Evolutionary conservation across 1,139 yeast genomes (phyloP), one percentile per base, ranked within the genome.

Genomic region (Protomyces macrosporus): DNA sequence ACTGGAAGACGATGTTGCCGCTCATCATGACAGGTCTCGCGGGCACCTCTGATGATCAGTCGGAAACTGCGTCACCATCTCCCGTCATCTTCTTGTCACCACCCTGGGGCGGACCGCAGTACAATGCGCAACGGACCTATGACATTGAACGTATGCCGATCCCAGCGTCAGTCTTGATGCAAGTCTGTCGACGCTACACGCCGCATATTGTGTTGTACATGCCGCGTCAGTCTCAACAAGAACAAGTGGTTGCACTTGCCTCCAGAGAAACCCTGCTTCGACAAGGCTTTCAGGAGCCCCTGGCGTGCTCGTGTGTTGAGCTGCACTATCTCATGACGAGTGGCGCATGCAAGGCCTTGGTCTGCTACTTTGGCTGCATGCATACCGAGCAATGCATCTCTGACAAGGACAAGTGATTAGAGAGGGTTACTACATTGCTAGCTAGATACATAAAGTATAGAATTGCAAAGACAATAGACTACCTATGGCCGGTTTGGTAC

Each of bases 1-100:
- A 86, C 68, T 88, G 91, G 88, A 67, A 30, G n/a, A 12, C 35
- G 16, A 37, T 45, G 59, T 16, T 23, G 36, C 51, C 9, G 33
- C 48, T 42, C 16, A 16, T 42, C 32, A n/a, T 42, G 23, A 14
- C n/a, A 4, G 16, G 30, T 16, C 60, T 64, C 16, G 60, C 53
- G 6, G 60, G 60, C 42, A 45, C n/a, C 53, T 55, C 45, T 45
- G 53, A 51, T 35, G 56, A 58, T 7, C 50, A 37, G 16, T 40
- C 52, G 7, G 39, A 51, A 9, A 57, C 55, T 16, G 55, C n/a
- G 34, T 23, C 23, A 23, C 23, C 23, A 2, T 23, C 23, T 1
- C 45, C 48, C 37, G 23, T 42, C 23, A 16, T 42, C 5, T 42
- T 42, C 23, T 48, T 55, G 33, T 53, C 60, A 16, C 65, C 65